Conservation (phyloP, 2,329 filamentous ascomycete species). For the Fusarium irregulare region DNA sequence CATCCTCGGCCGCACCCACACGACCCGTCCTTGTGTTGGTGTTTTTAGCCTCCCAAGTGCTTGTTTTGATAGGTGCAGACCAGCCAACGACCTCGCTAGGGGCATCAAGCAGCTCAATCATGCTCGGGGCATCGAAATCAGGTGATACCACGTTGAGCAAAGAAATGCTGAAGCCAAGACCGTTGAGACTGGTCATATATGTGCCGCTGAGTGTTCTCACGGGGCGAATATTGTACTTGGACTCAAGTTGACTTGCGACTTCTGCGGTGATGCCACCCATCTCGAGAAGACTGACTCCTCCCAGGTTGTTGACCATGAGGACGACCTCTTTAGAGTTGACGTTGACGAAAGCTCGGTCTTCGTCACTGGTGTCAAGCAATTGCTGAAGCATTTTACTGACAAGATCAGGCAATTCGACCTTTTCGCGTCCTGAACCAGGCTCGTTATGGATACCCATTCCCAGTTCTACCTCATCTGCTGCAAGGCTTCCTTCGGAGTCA, state of each 20-base stretch:
- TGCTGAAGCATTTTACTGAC: slow-evolving; percentile 75
- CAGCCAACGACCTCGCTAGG: slow-evolving; percentile 77
- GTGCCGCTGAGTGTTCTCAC: slow-evolving; percentile 75
- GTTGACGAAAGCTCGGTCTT: slow-evolving; percentile 76
- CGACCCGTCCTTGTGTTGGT: slow-evolving; percentile 58
- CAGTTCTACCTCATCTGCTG: slow-evolving; percentile 67
- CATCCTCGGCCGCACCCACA: slow-evolving; percentile 46
- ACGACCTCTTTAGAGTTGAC: slow-evolving; percentile 73
- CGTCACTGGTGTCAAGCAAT: slow-evolving; percentile 72
- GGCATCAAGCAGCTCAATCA: slow-evolving; percentile 77
- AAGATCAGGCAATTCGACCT: slow-evolving; percentile 64
- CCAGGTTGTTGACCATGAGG: slow-evolving; percentile 80
- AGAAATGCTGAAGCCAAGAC: slow-evolving; percentile 78
- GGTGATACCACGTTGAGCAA: slow-evolving; percentile 72
- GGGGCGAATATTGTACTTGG: slow-evolving; percentile 68
- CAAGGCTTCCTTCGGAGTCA: slow-evolving; percentile 68
- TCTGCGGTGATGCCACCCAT: slow-evolving; percentile 77
- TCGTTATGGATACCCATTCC: slow-evolving; percentile 87
- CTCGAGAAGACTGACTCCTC: slow-evolving; percentile 78
- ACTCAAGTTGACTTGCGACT: slow-evolving; percentile 71
- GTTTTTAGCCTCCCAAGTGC: slow-evolving; percentile 72
- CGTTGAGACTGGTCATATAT: slow-evolving; percentile 84
- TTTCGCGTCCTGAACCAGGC: slow-evolving; percentile 65
- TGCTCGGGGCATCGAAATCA: slow-evolving; percentile 68
- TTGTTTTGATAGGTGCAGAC: slow-evolving; percentile 70